Base-by-base conservation (phyloP, 768 basidiomycete species). In the Leccinum variicolor region DNA sequence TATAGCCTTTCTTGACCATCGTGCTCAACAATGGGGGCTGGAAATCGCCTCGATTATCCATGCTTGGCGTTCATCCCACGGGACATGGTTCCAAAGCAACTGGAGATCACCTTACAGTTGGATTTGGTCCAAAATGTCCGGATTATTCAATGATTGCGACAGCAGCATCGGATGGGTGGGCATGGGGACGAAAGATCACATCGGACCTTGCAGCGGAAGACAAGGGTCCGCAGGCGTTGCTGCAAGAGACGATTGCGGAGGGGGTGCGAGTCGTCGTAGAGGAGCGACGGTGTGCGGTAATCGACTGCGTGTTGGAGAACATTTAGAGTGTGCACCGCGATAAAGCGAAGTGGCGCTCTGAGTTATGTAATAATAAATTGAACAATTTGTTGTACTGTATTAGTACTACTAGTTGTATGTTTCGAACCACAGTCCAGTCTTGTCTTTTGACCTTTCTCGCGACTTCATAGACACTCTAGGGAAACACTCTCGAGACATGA, bases 11-110 rank as follows among this genome's bases (percentile, higher is more conserved):
- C 74, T 68, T 89, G 26, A 89, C 86, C 0, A 74, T 90, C 60
- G 75, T 90, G 1, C 69, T 90, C 14, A 89, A 89, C 66, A 90
- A 90, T 56, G 86, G 86, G 0, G 86, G 85, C 0, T 86, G 85
- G 86, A 83, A 76, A 63, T 82, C 85, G 0, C 87, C 88, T 4
- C 82, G 78, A 59, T 62, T 81, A 14, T 87, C 86, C 0, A 82
- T 89, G 83, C 71, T 87, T 9, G 81, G 81, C 3, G 79, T 89
- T 0, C 81, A 90, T 62, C 88, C 87, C 0, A 60, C 65, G 0
- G 87, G 87, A 0, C 68, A 80, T 46, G 86, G 85, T 3, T 75
- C 80, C 8, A 73, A 69, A 1, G 64, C 66, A 0, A 65, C 75
- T 1, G 83, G 81, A 0, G 75, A 75, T 7, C 72, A 79, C 50